These are phyloP conservation scores for Kwoniella heveanensis DNA, from an alignment of 768 basidiomycete genomes.

Conservation along the genomic window DNA sequence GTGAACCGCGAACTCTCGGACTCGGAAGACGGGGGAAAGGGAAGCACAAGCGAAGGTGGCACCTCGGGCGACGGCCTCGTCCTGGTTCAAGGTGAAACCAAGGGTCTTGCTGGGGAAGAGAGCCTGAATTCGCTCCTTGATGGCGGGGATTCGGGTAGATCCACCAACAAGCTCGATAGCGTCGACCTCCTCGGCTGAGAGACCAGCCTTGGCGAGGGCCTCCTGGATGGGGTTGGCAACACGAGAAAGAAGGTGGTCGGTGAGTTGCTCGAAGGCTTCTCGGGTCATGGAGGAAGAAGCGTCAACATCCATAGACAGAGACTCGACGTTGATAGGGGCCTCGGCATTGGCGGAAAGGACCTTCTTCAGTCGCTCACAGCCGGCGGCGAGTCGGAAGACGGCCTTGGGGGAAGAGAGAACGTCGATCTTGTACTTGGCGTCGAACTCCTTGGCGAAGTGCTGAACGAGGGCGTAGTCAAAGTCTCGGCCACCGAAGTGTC, in stretches of 20 bases:
- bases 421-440: constrained; percentile 96
- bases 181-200: constrained; percentile 82
- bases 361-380: constrained; percentile 95
- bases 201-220: constrained; percentile 76
- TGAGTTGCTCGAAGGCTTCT: constrained; percentile 78
- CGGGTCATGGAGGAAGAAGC: constrained; percentile 81
- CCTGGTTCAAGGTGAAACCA: constrained; percentile 92
- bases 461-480: constrained; percentile 87
- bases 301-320: constrained; percentile 93
- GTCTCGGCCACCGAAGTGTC: constrained; percentile 92
- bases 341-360: constrained; percentile 90
- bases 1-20: constrained; percentile 86
- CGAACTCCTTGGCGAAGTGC: constrained; percentile 90
- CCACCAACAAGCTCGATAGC: constrained; percentile 92
- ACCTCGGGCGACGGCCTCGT: constrained; percentile 93
- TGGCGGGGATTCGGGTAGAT: constrained; percentile 85
- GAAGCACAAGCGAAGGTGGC: constrained; percentile 96
- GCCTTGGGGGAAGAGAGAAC: constrained; percentile 89
- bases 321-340: constrained; percentile 87
- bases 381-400: constrained; percentile 80
- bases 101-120: constrained; percentile 82
- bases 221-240: constrained; percentile 74
- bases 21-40: constrained; percentile 96
- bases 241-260: constrained; percentile 72
- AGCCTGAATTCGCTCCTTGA: constrained; percentile 80